Percentiles rank a stretch among this genome's conserved stretches.
These are phyloP conservation scores for Thielaviopsis euricoi DNA, from an alignment of 2,329 filamentous ascomycete species.

Conservation along the genomic window DNA sequence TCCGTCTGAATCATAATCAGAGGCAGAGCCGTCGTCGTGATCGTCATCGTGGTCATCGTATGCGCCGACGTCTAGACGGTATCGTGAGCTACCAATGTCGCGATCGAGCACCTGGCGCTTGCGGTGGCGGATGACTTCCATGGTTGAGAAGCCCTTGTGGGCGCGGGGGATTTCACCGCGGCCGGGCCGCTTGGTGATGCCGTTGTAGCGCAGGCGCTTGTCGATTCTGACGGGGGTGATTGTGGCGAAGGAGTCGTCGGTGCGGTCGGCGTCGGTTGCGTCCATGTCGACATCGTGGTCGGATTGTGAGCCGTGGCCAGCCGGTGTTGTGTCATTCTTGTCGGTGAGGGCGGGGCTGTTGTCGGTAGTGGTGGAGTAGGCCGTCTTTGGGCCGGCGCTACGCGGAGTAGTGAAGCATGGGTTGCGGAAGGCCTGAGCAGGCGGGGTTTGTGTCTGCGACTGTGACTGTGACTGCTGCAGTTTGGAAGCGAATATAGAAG, in stretches of 20 bases:
- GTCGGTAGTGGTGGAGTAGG: slow-evolving; percentile 41
- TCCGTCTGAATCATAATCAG: slow-evolving; percentile 34
- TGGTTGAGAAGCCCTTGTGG: slow-evolving; percentile 22
- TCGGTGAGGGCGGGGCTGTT: slow-evolving; percentile 45
- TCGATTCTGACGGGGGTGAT: slow-evolving; percentile 31
- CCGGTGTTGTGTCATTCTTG: slow-evolving; percentile 23
- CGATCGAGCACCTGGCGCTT: slow-evolving; percentile 34
- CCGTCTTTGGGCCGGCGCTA: no score
- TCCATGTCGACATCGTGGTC: slow-evolving; percentile 24
- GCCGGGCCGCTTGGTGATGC: slow-evolving; percentile 30
- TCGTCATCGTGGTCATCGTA: slow-evolving; percentile 18
- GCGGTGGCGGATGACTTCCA: slow-evolving; percentile 35
- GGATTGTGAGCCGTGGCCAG: background rate
- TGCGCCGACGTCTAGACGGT: slow-evolving; percentile 17
- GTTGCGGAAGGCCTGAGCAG: slow-evolving; percentile 41
- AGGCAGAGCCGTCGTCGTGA: slow-evolving; percentile 12
- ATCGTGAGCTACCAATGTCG: slow-evolving; percentile 34
- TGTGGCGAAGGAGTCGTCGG: slow-evolving; percentile 16
- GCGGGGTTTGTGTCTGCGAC: slow-evolving; percentile 8
- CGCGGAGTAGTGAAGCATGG: slow-evolving; percentile 48
- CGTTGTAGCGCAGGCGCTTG: slow-evolving; percentile 29
- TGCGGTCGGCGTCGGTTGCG: slow-evolving; percentile 8
- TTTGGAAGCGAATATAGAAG: slow-evolving; percentile 16
- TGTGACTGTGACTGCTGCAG: background rate
- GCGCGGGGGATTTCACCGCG: slow-evolving; percentile 46